Conservation (phyloP, 108 stramenopile genomes). For the Nitzschia palea region DNA sequence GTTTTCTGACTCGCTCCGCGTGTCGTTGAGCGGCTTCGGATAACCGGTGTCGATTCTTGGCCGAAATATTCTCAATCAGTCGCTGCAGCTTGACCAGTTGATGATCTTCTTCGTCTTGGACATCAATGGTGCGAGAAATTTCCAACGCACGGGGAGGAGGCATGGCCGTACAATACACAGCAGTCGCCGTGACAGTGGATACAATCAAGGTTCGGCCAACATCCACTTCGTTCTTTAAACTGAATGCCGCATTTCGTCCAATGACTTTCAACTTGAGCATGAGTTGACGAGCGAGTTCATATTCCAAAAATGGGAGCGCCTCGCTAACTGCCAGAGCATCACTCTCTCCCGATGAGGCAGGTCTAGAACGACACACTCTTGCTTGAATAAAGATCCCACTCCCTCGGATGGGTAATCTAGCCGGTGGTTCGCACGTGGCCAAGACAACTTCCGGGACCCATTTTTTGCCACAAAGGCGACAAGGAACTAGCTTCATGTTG, state of each 20-base stretch:
- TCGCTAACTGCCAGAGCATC: conserved; percentile 93
- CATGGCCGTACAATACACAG: conserved; percentile 88
- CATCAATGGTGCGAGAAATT: conserved; percentile 83
- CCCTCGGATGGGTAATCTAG: conserved; percentile 83
- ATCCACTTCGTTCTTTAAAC: conserved; percentile 82
- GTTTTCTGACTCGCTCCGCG: conserved; percentile 46
- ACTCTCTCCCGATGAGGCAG: conserved; percentile 75
- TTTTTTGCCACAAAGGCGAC: conserved; percentile 90
- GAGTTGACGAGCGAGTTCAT: conserved; percentile 93
- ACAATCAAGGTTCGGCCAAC: conserved; percentile 83
- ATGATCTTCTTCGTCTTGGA: conserved; percentile 65
- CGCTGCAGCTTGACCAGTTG: conserved; percentile 77
- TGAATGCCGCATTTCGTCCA: conserved; percentile 91
- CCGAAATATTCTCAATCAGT: conserved; percentile 77
- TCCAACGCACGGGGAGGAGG: conserved; percentile 82
- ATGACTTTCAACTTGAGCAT: conserved; percentile 91
- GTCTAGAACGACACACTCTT: conserved; percentile 88
- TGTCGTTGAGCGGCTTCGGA: conserved; percentile 59
- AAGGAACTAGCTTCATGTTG: conserved; percentile 96
- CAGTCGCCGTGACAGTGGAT: conserved; percentile 84
- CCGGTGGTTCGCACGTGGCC: conserved; percentile 48
- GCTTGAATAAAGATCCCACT: conserved; percentile 93
- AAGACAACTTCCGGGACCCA: conserved; percentile 79
- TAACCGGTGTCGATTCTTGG: conserved; percentile 69
- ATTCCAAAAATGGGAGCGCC: conserved; percentile 93